Evolutionary conservation across 306 rosid species (phyloP).

Genomic region (Citrullus colocynthis): DNA sequence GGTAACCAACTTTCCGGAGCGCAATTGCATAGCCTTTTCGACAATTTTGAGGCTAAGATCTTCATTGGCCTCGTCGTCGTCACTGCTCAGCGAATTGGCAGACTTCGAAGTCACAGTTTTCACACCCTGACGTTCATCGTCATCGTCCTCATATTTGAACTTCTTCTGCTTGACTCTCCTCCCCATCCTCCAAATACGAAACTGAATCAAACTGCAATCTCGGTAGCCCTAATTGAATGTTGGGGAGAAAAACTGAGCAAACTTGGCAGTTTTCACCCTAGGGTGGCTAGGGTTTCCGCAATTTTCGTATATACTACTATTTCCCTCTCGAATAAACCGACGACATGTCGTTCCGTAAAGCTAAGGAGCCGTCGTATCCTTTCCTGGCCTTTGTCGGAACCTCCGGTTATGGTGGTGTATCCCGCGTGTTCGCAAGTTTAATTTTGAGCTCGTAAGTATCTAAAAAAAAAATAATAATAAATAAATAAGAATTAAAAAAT

Average conservation of each 20-base stretch:
- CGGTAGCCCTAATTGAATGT: not conserved
- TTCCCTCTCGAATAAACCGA: not conserved
- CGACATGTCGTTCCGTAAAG: not conserved
- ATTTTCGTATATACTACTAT: not conserved
- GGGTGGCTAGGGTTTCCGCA: not conserved
- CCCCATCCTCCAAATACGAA: slow-evolving; percentile 24
- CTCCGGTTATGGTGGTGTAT: not conserved
- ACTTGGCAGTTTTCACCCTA: not conserved
- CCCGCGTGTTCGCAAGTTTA: not conserved
- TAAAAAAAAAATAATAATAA: too few relatives aligned
- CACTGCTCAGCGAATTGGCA: slow-evolving; percentile 13
- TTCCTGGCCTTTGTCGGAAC: not conserved
- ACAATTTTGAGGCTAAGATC: slow-evolving; percentile 61
- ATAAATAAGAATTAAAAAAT: too few relatives aligned
- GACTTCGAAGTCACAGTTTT: slow-evolving; percentile 10
- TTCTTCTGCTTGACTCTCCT: slow-evolving; percentile 33
- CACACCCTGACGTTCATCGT: slow-evolving; percentile 5
- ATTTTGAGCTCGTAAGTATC: too few relatives aligned
- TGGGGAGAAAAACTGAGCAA: not conserved
- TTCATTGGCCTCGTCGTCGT: slow-evolving; percentile 66
- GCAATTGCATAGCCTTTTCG: slow-evolving; percentile 41
- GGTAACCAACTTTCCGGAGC: slow-evolving; percentile 22
- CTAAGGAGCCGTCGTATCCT: not conserved
- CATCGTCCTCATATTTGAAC: slow-evolving; percentile 19
- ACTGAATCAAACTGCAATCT: not conserved